A percentile compares a stretch with the other conserved stretches of the same genome.
These are phyloP conservation scores for Solanum bukasovii DNA, from an alignment of 257 asterid genomes.

Conservation along the genomic window DNA sequence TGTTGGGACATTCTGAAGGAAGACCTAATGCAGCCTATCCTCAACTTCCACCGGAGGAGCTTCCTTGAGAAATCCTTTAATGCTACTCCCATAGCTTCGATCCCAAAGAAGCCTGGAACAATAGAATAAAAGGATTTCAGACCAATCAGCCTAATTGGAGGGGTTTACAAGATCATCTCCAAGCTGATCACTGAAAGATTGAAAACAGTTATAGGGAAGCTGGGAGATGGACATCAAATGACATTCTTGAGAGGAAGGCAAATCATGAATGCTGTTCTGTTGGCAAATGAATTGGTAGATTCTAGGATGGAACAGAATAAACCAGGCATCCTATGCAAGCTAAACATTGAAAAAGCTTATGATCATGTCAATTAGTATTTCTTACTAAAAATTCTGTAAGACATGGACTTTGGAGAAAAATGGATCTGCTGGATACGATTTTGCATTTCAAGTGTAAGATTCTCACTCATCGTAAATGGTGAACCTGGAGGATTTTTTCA, in stretches of 20 bases:
- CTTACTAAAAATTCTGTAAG: background rate
- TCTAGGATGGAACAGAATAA: background rate
- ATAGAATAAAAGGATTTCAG: background rate
- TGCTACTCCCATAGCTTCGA: background rate
- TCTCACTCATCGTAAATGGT: background rate
- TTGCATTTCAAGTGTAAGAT: background rate
- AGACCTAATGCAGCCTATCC: background rate
- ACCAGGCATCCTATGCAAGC: background rate
- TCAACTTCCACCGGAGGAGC: background rate
- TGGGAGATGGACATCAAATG: background rate
- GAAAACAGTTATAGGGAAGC: background rate
- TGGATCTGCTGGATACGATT: background rate
- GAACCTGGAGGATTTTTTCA: background rate
- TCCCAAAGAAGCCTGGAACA: background rate
- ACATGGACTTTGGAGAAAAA: background rate
- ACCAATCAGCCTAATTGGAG: background rate
- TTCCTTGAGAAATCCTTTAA: background rate
- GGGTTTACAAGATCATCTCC: background rate
- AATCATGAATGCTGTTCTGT: background rate
- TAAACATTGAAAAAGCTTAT: background rate
- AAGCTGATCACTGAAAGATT: background rate
- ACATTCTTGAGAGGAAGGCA: background rate
- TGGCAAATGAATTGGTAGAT: background rate
- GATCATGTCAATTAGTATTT: background rate
- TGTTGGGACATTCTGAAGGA: background rate